phyloP scores from a whole-genome alignment of 2,329 filamentous ascomycete genomes.

The Pseudonectria foliicola region DNA sequence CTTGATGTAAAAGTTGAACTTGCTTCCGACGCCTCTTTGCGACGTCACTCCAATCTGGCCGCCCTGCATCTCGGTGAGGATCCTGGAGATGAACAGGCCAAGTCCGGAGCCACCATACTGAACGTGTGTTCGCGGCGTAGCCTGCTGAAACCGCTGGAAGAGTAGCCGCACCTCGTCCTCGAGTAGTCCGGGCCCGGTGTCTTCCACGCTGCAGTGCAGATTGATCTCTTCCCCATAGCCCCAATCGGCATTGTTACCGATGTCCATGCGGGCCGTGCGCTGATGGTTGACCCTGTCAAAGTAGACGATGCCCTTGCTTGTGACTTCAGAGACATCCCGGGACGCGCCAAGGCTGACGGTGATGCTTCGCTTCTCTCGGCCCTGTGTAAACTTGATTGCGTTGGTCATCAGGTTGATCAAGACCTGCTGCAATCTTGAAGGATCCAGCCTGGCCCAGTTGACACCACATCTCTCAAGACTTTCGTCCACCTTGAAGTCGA shows the following conservation, averaged over 20 bases:
- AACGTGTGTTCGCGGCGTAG: conserved; percentile 61
- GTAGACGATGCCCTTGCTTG: conserved; percentile 36
- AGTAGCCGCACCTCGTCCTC: conserved; percentile 59
- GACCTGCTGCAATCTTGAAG: conserved; percentile 66
- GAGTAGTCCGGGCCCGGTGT: conserved; percentile 61
- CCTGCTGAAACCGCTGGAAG: conserved; percentile 63
- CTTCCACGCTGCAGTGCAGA: conserved; percentile 64
- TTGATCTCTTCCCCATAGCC: conserved; percentile 64
- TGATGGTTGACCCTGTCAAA: conserved; percentile 39
- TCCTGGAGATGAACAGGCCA: conserved; percentile 69
- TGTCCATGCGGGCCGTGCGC: conserved; percentile 28
- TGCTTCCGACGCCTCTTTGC: conserved; percentile 60
- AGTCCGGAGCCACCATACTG: conserved; percentile 66
- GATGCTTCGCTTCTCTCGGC: conserved; percentile 52
- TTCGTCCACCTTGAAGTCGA: conserved; percentile 61
- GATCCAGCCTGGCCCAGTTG: conserved; percentile 69
- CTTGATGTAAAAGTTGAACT: conserved; percentile 71
- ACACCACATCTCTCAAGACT: conserved; percentile 58
- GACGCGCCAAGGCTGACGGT: conserved; percentile 60
- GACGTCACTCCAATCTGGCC: conserved; percentile 70
- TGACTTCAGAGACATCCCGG: conserved; percentile 37
- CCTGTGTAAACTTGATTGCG: conserved; percentile 58
- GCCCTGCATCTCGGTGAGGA: conserved; percentile 68
- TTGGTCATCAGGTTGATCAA: conserved; percentile 70
- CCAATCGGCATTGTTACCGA: conserved; percentile 57